A percentile compares a stretch with the other conserved stretches of the same genome.
Evolutionary conservation across 352 stramenopile species (phyloP).

Genomic region (Blastocystis sp.): DNA sequence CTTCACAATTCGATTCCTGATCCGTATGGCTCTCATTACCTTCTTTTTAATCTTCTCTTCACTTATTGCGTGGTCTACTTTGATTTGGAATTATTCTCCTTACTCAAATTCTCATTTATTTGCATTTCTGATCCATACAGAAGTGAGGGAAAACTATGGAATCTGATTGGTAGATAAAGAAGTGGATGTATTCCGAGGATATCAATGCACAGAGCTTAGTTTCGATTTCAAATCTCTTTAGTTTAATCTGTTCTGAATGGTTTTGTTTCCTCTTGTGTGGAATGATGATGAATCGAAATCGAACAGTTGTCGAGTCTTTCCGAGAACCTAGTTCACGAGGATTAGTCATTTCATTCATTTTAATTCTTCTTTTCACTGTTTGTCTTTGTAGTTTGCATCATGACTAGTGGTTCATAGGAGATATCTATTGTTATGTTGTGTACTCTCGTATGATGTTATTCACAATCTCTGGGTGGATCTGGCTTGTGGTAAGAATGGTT

Average conservation of each 20-base stretch:
- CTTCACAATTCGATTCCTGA: not conserved
- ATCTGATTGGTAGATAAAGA: not conserved
- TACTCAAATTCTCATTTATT: not conserved
- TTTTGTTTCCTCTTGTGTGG: not conserved
- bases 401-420: constrained; percentile 16
- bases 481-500: not conserved
- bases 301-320: not conserved
- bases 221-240: constrained; percentile 16
- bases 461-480: not conserved
- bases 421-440: not conserved
- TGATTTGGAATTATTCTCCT: not conserved
- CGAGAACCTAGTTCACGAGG: not conserved
- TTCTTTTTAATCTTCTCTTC: not conserved
- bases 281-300: constrained; percentile 24
- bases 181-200: not conserved
- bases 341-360: not conserved
- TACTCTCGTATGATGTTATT: not conserved
- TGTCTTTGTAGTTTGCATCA: not conserved
- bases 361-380: not conserved
- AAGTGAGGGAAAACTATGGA: not conserved
- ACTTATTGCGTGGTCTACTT: not conserved
- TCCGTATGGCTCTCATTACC: not conserved
- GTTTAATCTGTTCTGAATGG: not conserved
- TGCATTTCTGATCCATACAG: not conserved
- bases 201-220: not conserved